Conservation (phyloP, 208 protist species). For the Trypanosoma mega region DNA sequence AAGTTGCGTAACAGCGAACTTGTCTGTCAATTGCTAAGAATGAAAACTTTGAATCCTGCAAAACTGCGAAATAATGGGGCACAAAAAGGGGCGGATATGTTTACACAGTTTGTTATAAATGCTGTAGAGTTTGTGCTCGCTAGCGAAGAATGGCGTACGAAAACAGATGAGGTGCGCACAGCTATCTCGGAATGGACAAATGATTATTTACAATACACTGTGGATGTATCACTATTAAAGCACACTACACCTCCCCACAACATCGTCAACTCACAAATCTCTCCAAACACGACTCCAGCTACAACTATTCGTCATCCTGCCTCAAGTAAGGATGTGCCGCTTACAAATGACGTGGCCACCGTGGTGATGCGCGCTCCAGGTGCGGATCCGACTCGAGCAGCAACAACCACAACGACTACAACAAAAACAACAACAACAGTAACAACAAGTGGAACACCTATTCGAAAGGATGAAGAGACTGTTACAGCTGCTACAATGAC, state of each 20-base stretch:
- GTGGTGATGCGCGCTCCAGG: too few species aligned
- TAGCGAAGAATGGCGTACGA: slow-evolving; percentile 25
- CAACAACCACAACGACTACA: not conserved
- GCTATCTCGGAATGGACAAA: slow-evolving; percentile 23
- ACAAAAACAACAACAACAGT: slow-evolving; percentile 1
- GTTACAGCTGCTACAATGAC: not conserved
- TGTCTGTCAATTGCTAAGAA: slow-evolving; percentile 35
- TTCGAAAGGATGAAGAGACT: not conserved
- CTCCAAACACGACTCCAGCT: too few species aligned
- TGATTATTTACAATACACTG: slow-evolving; percentile 24
- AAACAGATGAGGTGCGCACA: slow-evolving; percentile 14
- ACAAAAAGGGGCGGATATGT: slow-evolving; percentile 3
- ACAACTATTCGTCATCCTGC: too few species aligned
- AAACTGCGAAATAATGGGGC: slow-evolving; percentile 25
- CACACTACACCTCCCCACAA: too few species aligned
- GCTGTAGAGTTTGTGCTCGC: slow-evolving; percentile 26
- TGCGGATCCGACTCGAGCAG: not conserved
- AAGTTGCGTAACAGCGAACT: slow-evolving; percentile 24
- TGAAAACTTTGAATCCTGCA: slow-evolving; percentile 33
- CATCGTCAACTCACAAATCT: too few species aligned
- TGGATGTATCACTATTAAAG: slow-evolving; percentile 7
- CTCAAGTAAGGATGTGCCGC: too few species aligned
- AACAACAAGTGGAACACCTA: not conserved
- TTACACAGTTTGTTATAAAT: slow-evolving; percentile 24
- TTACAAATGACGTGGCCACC: too few species aligned